Evolutionary conservation across 306 rosid genomes (phyloP), one percentile per base, ranked within the genome.

Genomic region (Castanea sativa): DNA sequence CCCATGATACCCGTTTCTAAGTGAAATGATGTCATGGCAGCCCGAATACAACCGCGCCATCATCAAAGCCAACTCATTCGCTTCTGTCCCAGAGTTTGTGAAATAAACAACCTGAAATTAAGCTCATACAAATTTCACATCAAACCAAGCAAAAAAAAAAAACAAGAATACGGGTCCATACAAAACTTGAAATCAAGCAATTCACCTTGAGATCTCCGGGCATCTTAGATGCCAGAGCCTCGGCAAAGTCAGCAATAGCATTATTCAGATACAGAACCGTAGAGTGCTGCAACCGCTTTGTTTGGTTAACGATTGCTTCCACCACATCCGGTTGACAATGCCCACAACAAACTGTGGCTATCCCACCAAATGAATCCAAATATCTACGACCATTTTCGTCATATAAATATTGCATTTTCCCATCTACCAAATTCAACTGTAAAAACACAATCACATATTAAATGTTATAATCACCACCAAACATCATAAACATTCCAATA

Each of bases 71-170:
- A 86, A 68, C 70, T 86, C 89, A 70, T 86, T 86, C 75, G 87
- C 89, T 76, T 86, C 89, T 29, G 89, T 86, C 67, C 89, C 89
- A 25, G 89, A 86, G 83, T 86, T 86, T 69, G 89, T 86, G 76
- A 83, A 86, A 85, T 69, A 83, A 73, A 86, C 89, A 75, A 21
- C 89, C 85, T 86, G 63, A 61, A 49, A 49, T 49, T 49, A 41
- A 76, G 16, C 15, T 59, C 45, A 73, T 78, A 69, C 53, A 68
- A 30, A 11, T 41, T 33, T 18, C 71, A 16, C n/a, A 32, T 64
- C 5, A 65, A 33, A 32, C 18, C 49, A 32, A 14, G 2, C 2
- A 43, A 43, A 45, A 8, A 45, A 45, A 45, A 10, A 41, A 41
- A 1, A 1, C 1, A 58, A 29, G 12, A 3, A 25, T 2, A 11